Base-by-base conservation (phyloP, 768 basidiomycete species). In the Mycena chlorophos region DNA sequence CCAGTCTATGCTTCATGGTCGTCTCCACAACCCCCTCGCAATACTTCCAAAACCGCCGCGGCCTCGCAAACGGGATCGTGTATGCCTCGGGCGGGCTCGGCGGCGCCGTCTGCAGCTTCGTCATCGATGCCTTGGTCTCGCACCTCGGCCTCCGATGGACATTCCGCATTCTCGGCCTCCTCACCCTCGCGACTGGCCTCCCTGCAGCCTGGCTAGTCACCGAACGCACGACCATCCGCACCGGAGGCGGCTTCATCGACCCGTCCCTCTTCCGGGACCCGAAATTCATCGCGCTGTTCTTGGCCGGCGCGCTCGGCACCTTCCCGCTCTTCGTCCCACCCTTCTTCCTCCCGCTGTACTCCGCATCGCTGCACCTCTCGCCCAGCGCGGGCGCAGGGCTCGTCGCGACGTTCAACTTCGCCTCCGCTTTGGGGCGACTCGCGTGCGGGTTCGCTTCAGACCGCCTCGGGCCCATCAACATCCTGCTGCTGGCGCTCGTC, bases 291-390 rank as follows among this genome's bases (percentile, higher is more conserved):
- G 51, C 65, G 5, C 62, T 73, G 5, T 72, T 67, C 54, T 29
- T 72, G n/a, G 70, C 68, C 3, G 69, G 66, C 27, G 69, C 62
- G n/a, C 55, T 72, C 23, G 69, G 66, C 23, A 71, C 69, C 16
- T 74, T 75, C 52, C 71, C 69, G n/a, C 55, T 71, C 8, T 68
- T 75, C 30, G 70, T 72, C 22, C 66, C 72, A 1, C 67, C 69
- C 12, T 74, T 71, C 62, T 73, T 75, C 63, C 71, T 73, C 43
- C 72, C 70, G 1, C 62, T 67, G 10, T 74, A 73, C 52, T 68
- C 69, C 50, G 60, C 64, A 3, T 71, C 69, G 2, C 58, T 71
- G 29, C 49, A 59, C 23, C 58, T 68, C 28, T 63, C 69, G 1
- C 40, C 55, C 26, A 56, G 56, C 47, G 27, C 66, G 27, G 65